A percentile compares a stretch with the other conserved stretches of the same genome.
Conservation (phyloP, 2,329 filamentous ascomycete genomes). For the Colletotrichum gloeosporioides region DNA sequence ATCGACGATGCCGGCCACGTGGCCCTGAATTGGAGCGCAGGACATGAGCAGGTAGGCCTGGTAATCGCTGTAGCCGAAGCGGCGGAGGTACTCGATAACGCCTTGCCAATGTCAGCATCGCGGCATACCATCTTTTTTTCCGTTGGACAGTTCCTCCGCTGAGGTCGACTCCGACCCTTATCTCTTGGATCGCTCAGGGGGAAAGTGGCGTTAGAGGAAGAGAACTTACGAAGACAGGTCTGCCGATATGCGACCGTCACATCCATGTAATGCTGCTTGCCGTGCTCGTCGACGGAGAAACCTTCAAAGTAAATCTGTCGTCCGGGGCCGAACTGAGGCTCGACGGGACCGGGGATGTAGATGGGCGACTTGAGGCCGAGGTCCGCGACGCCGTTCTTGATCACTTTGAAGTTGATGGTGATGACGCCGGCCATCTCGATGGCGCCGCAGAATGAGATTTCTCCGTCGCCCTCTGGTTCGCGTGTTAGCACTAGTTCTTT, state of each 20-base stretch:
- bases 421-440: conserved; percentile 96
- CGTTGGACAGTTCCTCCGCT: neutral
- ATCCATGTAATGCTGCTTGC: conserved; percentile 90
- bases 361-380: conserved; percentile 83
- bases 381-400: conserved; percentile 79
- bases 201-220: neutral
- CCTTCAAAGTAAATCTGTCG: conserved; percentile 87
- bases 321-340: conserved; percentile 85
- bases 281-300: conserved; percentile 86
- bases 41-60: conserved; percentile 87
- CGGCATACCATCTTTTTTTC: neutral
- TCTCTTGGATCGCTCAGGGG: neutral
- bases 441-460: conserved; percentile 87
- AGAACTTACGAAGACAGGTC: conserved; percentile 66
- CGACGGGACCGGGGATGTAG: conserved; percentile 85
- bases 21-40: conserved; percentile 86
- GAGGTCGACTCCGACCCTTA: neutral
- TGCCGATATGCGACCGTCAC: conserved; percentile 87
- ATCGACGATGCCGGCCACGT: conserved; percentile 88
- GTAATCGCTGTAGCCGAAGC: conserved; percentile 75
- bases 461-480: conserved; percentile 76
- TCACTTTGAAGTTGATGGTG: conserved; percentile 86
- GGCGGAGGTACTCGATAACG: conserved; percentile 78
- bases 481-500: neutral
- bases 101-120: conserved; percentile 36